These are phyloP conservation scores for Amanita exitialis DNA, from an alignment of 768 basidiomycete genomes.

Conservation along the genomic window DNA sequence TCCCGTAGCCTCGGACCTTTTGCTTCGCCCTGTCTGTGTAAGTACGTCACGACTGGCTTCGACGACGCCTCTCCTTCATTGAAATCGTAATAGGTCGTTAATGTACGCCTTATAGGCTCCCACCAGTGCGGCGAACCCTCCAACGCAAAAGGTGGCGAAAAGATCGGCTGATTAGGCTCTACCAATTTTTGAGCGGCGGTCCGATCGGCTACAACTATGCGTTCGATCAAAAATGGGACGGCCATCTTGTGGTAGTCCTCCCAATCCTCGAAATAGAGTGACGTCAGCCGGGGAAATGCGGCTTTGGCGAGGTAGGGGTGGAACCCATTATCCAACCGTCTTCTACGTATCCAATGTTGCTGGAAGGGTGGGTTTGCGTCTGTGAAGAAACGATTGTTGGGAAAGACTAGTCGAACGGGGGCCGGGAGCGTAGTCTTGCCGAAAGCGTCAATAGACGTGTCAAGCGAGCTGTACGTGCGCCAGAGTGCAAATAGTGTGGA, in stretches of 20 bases:
- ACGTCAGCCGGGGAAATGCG: conserved; percentile 59
- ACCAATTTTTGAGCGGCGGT: conserved; percentile 40
- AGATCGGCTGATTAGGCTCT: conserved; percentile 25
- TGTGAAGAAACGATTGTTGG: conserved; percentile 52
- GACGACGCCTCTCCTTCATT: conserved; percentile 11
- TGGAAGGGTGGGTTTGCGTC: conserved; percentile 29
- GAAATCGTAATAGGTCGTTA: conserved; percentile 33
- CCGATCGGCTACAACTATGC: conserved; percentile 69
- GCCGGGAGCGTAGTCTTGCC: conserved; percentile 47
- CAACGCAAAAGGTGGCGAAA: conserved; percentile 33
- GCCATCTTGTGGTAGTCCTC: conserved; percentile 59
- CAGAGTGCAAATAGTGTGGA: conserved; percentile 70
- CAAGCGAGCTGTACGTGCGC: conserved; percentile 63
- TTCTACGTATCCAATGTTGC: conserved; percentile 27
- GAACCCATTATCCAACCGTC: conserved; percentile 49
- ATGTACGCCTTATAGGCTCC: conserved; percentile 40
- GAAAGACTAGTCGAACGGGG: conserved; percentile 69
- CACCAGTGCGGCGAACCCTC: conserved; percentile 56
- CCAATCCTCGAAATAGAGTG: conserved; percentile 71
- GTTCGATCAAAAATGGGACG: conserved; percentile 65
- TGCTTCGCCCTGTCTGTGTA: conserved; percentile 48
- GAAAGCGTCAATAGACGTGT: conserved; percentile 28
- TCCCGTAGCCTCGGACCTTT: conserved; percentile 38
- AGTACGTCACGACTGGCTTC: conserved; percentile 53
- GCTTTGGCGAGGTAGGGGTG: conserved; percentile 66